Conservation (phyloP, 2,329 filamentous ascomycete genomes). For the Graphiopsis chlorocephala region DNA sequence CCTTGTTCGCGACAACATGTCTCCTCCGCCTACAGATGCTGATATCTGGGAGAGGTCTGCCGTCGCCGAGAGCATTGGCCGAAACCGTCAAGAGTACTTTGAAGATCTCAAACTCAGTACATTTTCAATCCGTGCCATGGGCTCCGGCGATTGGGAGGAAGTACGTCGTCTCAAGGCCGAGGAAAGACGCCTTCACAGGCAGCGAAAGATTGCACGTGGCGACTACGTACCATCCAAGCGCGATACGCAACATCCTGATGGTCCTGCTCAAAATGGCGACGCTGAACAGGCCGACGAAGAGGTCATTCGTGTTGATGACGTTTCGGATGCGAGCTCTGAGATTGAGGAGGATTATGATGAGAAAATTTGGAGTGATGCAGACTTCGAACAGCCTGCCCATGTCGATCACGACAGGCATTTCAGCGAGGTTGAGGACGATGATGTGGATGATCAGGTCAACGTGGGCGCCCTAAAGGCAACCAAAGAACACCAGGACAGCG, state of each 20-base stretch:
- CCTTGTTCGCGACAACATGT: neutral
- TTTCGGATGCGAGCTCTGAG: neutral
- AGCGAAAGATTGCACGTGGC: constrained; percentile 1
- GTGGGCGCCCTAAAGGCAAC: neutral
- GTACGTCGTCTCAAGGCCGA: constrained; percentile 3
- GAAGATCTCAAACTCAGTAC: constrained; percentile 9
- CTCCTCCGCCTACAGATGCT: constrained; percentile 1
- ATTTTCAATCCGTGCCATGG: neutral
- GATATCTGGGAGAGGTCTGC: constrained; percentile 3
- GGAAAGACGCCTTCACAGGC: constrained; percentile 2
- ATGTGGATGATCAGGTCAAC: neutral
- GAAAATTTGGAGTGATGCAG: constrained; percentile 7
- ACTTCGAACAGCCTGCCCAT: constrained; percentile 6
- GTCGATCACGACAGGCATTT: constrained; percentile 4
- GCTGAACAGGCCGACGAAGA: constrained; percentile 9
- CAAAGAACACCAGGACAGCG: neutral
- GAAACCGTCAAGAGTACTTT: constrained; percentile 5
- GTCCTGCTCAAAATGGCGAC: constrained; percentile 7
- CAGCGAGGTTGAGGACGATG: constrained; percentile 7
- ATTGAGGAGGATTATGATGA: neutral
- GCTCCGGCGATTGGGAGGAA: constrained; percentile 8
- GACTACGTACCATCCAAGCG: neutral
- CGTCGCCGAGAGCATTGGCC: neutral
- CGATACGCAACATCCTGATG: constrained; percentile 8
- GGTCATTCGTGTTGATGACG: constrained; percentile 5